Evolutionary conservation across 495 filamentous ascomycete species (phyloP).

Genomic region (Copromyces sp.): DNA sequence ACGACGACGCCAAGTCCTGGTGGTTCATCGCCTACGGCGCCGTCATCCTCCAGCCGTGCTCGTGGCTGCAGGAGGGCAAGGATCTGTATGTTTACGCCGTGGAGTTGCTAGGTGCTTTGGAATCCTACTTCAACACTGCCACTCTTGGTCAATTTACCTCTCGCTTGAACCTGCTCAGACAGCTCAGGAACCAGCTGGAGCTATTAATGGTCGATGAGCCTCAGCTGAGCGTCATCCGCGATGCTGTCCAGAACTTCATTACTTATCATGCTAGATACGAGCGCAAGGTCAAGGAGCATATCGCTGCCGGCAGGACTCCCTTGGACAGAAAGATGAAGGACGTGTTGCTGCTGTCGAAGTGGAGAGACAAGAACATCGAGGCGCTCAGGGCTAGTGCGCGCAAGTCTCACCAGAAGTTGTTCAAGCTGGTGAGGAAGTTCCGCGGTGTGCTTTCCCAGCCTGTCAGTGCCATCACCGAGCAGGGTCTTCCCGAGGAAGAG

Average conservation of each 20-base stretch:
- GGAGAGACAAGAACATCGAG: conserved; percentile 94
- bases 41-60: conserved; percentile 64
- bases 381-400: conserved; percentile 78
- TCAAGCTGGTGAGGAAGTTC: conserved; percentile 85
- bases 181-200: conserved; percentile 56
- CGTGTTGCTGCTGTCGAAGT: conserved; percentile 77
- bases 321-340: conserved; percentile 84
- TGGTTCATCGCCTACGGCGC: conserved; percentile 95
- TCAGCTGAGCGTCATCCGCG: conserved; percentile 39
- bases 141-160: conserved; percentile 69
- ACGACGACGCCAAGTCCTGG: conserved; percentile 74
- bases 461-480: conserved; percentile 50
- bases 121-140: conserved; percentile 62
- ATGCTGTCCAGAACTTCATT: conserved; percentile 69
- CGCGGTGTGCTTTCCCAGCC: conserved; percentile 63
- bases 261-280: conserved; percentile 59
- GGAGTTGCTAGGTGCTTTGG: conserved; percentile 59
- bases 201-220: conserved; percentile 46
- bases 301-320: conserved; percentile 50
- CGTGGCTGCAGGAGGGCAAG: conserved; percentile 42
- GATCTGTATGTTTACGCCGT: conserved; percentile 53
- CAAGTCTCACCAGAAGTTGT: conserved; percentile 83
- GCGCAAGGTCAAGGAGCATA: conserved; percentile 46
- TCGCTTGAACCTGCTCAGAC: conserved; percentile 60
- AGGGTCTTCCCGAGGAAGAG: conserved; percentile 51